Evolutionary conservation across 495 filamentous ascomycete species (phyloP).

Genomic region (Aspergillus olivimuriae): DNA sequence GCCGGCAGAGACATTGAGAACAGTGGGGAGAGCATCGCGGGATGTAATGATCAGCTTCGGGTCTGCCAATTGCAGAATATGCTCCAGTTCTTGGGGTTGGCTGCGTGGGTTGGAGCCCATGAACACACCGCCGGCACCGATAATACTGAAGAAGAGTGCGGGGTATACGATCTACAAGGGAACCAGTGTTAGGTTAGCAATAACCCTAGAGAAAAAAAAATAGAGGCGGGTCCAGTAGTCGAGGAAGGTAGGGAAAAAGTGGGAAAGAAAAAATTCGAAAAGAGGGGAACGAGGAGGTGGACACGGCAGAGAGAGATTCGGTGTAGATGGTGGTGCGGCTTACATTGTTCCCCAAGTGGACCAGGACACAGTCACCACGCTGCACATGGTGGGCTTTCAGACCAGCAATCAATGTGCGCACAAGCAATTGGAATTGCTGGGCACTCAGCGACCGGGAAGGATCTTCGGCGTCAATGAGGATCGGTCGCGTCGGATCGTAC

Average conservation of each 20-base stretch:
- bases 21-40: slow-evolving; percentile 34
- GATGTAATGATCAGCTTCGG: slow-evolving; percentile 32
- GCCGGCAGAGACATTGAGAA: slow-evolving; percentile 38
- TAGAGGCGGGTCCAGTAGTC: slow-evolving; percentile 1
- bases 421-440: slow-evolving; percentile 39
- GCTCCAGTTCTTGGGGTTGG: slow-evolving; percentile 23
- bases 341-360: slow-evolving; percentile 58
- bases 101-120: slow-evolving; percentile 28
- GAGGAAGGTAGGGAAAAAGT: neutral
- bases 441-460: slow-evolving; percentile 48
- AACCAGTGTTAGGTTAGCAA: slow-evolving; percentile 1
- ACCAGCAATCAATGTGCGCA: slow-evolving; percentile 50
- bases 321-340: slow-evolving; percentile 16
- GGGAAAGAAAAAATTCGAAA: neutral
- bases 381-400: slow-evolving; percentile 47
- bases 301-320: slow-evolving; percentile 3
- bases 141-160: slow-evolving; percentile 40
- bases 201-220: slow-evolving; percentile 3
- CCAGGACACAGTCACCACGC: slow-evolving; percentile 52
- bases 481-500: slow-evolving; percentile 32
- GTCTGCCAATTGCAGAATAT: slow-evolving; percentile 19
- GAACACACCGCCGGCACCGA: slow-evolving; percentile 37
- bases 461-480: slow-evolving; percentile 53
- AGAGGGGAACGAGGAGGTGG: slow-evolving; percentile 4
- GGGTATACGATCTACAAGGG: slow-evolving; percentile 41